Conservation (phyloP, 2,329 filamentous ascomycete genomes). For the Sordariomycetes sp. region DNA sequence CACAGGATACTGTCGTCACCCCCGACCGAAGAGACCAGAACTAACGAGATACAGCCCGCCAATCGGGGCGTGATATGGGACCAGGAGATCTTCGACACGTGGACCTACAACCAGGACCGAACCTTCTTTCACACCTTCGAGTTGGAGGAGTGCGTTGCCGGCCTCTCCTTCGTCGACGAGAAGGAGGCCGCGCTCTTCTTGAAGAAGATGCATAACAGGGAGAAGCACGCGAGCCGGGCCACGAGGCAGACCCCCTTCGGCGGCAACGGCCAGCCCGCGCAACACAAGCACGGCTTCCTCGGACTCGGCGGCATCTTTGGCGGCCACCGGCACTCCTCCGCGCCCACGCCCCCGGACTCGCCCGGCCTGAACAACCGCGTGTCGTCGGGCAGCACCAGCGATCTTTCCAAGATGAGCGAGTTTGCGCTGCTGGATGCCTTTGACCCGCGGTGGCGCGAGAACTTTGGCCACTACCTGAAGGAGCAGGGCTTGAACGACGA, state of each 20-base stretch:
- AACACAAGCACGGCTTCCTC: conserved; percentile 29
- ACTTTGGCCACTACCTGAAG: conserved; percentile 53
- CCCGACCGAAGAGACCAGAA: conserved; percentile 7
- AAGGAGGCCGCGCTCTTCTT: conserved; percentile 96
- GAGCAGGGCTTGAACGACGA: conserved; percentile 55
- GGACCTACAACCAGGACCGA: conserved; percentile 91
- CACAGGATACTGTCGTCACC: not conserved
- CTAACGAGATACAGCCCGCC: conserved; percentile 41
- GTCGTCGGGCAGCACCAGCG: conserved; percentile 36
- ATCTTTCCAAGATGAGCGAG: conserved; percentile 31
- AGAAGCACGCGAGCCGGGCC: conserved; percentile 89
- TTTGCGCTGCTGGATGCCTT: conserved; percentile 54
- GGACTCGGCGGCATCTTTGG: conserved; percentile 49
- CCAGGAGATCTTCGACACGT: conserved; percentile 94
- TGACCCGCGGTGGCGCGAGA: conserved; percentile 53
- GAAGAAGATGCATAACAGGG: conserved; percentile 93
- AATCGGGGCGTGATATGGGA: conserved; percentile 88
- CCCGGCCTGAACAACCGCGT: conserved; percentile 30
- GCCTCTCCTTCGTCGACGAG: conserved; percentile 87
- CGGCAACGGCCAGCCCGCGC: conserved; percentile 26
- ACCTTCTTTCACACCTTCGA: conserved; percentile 98
- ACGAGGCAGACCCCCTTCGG: conserved; percentile 72
- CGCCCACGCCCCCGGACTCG: conserved; percentile 46
- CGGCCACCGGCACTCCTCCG: conserved; percentile 49
- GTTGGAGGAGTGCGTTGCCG: conserved; percentile 82